Evolutionary conservation across 73 alveolate species (phyloP), one percentile per base, ranked within the genome.

Genomic region (Paramecium caudatum): DNA sequence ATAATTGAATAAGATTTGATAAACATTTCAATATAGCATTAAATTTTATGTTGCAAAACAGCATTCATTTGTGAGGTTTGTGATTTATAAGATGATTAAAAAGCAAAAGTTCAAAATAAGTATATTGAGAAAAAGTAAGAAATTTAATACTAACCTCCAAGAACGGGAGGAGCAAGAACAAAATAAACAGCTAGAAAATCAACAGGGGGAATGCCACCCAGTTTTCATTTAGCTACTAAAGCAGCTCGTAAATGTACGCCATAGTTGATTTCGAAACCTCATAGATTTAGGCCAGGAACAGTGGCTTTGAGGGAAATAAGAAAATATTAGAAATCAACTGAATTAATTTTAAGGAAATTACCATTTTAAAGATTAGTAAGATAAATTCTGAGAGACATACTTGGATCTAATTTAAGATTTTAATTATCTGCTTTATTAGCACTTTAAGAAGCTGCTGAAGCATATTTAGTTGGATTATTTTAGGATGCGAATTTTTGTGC

Each of bases 401-500:
- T 48, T 90, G 47, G 98, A 96, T 83, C 37, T 95, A 21, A 95
- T n/a, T n/a, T n/a, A n/a, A n/a, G 98, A 94, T 96, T 95, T 93
- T 95, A 96, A 91, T 33, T 93, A 17, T 70, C 90, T 61, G 98
- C 98, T 41, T 93, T 96, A 15, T 87, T 95, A 47, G 99, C 98
- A 50, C 90, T 96, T 15, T 96, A 96, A 50, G 98, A 95, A 90
- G 98, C 98, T n/a, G 94, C 98, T 84, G 99, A 97, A 91, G 96
- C 98, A 19, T 97, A 95, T 92, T 78, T 96, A 82, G 98, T 97
- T 30, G 97, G 97, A 27, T 80, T 94, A 70, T 95, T 96, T 84
- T 98, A 95, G 91, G 98, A 97, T 88, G 93, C 99, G 21, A 97
- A 97, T 94, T 82, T 96, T 16, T 96, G 98, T 92, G 98, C 99